These are phyloP conservation scores for Parascedosporium putredinis DNA, from an alignment of 2,329 filamentous ascomycete genomes.

Conservation along the genomic window DNA sequence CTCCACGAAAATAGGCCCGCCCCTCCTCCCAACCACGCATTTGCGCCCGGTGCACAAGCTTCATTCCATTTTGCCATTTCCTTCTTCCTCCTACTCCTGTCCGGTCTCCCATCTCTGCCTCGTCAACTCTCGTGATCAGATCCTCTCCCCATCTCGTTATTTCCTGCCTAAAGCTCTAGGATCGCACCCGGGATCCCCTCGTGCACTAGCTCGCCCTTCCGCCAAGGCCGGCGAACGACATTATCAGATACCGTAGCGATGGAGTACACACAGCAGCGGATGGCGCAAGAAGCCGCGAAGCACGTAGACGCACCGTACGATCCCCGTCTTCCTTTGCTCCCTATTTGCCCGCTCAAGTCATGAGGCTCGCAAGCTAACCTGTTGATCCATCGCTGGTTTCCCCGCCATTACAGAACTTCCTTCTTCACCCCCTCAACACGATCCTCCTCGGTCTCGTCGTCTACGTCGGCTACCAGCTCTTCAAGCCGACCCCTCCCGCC, in stretches of 20 bases:
- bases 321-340: conserved; percentile 1
- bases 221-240: no score
- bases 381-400: no score
- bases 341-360: not conserved
- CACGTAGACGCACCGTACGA: conserved; percentile 20
- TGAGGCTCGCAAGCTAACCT: not conserved
- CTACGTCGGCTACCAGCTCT: conserved; percentile 47
- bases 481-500: conserved; percentile 34
- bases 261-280: conserved; percentile 48
- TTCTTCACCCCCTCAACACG: conserved; percentile 54
- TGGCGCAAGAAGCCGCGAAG: conserved; percentile 41
- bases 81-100: no score
- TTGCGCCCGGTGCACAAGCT: not conserved
- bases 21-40: not conserved
- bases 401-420: conserved; percentile 23
- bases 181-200: no score
- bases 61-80: not conserved
- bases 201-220: no score
- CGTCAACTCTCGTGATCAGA: no score
- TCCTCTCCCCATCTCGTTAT: no score
- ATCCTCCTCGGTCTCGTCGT: conserved; percentile 45
- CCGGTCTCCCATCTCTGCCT: no score
- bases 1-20: not conserved
- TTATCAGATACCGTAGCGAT: conserved; percentile 21
- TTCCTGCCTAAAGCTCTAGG: no score